Percentiles rank a stretch among this genome's conserved stretches.
Conservation (phyloP, 1,284 basidiomycete species). For the Sanghuangporus sanghuang region DNA sequence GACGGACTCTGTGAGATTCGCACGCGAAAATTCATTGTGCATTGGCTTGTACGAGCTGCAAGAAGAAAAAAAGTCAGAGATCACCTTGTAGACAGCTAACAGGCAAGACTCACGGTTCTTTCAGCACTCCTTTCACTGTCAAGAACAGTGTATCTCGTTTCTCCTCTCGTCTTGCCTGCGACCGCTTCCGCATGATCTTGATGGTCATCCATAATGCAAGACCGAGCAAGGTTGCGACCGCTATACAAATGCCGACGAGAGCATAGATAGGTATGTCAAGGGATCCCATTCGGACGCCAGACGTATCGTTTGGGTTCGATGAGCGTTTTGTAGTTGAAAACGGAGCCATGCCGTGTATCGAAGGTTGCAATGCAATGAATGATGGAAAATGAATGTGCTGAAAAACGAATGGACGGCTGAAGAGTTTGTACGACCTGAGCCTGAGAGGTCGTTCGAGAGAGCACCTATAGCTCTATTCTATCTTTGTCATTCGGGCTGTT, state of each 20-base stretch:
- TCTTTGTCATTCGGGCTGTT: not conserved
- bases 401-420: slow-evolving; percentile 7
- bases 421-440: not conserved
- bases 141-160: slow-evolving; percentile 40
- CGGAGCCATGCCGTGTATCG: slow-evolving; percentile 4
- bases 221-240: slow-evolving; percentile 34
- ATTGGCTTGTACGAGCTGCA: slow-evolving; percentile 10
- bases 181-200: slow-evolving; percentile 35
- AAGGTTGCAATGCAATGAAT: not conserved
- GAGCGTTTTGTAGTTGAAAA: not conserved
- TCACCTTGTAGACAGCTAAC: not conserved
- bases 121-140: slow-evolving; percentile 40
- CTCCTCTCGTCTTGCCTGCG: slow-evolving; percentile 32
- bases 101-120: slow-evolving; percentile 24
- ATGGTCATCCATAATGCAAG: slow-evolving; percentile 38
- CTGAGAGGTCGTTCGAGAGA: not conserved
- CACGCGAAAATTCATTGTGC: slow-evolving; percentile 36
- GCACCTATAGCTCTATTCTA: not conserved
- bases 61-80: not conserved
- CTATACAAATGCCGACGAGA: slow-evolving; percentile 44
- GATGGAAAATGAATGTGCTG: not conserved
- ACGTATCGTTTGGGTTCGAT: not conserved
- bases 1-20: slow-evolving; percentile 38
- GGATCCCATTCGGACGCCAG: not conserved
- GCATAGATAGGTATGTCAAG: slow-evolving; percentile 23